Conservation (phyloP, 306 rosid genomes). For the Adenanthera pavonina region DNA sequence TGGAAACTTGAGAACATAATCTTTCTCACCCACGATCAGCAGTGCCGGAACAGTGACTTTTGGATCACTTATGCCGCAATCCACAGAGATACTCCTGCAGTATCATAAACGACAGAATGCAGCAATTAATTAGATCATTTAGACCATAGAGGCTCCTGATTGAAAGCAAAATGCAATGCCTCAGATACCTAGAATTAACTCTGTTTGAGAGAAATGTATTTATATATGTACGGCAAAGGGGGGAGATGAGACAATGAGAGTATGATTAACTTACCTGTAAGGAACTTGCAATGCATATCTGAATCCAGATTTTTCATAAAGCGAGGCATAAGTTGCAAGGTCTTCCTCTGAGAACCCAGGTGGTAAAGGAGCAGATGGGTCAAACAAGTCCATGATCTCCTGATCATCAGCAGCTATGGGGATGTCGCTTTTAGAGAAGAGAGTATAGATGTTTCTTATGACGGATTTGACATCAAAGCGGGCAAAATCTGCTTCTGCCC, state of each 20-base stretch:
- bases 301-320: constrained; percentile 66
- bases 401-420: constrained; percentile 56
- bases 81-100: constrained; percentile 48
- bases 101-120: not conserved
- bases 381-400: constrained; percentile 70
- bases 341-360: constrained; percentile 68
- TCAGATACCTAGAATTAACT: not conserved
- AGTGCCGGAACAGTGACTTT: constrained; percentile 54
- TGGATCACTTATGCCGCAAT: constrained; percentile 55
- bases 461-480: constrained; percentile 62
- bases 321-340: constrained; percentile 58
- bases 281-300: constrained; percentile 58
- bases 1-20: constrained; percentile 52
- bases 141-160: not conserved
- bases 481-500: constrained; percentile 65
- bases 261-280: constrained; percentile 48
- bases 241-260: not conserved
- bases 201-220: not conserved
- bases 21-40: constrained; percentile 63
- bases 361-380: constrained; percentile 62
- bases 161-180: not conserved
- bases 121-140: not conserved
- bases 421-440: constrained; percentile 61
- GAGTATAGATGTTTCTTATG: constrained; percentile 59
- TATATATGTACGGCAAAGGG: not conserved